phyloP scores from a whole-genome alignment of 441 rosid genomes.

The Corymbia citriodora region DNA sequence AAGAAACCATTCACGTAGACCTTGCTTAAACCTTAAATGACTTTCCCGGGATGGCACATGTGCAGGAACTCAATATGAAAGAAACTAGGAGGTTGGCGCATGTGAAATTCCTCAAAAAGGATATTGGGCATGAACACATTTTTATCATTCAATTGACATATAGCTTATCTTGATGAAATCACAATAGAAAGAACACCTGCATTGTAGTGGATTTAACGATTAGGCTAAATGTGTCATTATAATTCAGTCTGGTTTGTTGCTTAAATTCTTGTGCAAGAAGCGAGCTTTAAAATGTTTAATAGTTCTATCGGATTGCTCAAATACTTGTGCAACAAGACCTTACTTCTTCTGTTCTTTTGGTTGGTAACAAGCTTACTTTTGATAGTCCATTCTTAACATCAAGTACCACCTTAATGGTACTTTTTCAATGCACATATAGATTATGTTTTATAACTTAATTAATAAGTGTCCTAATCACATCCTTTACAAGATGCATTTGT shows the following conservation, averaged over 20 bases:
- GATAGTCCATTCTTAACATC: not conserved
- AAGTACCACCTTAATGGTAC: not conserved
- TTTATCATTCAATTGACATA: not conserved
- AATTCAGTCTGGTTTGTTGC: rapidly evolving
- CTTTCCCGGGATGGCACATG: not conserved
- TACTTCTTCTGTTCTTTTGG: not conserved
- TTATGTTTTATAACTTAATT: not conserved
- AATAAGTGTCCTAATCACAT: not conserved
- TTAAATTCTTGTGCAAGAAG: not conserved
- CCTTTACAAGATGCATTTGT: not conserved
- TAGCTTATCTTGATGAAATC: not conserved
- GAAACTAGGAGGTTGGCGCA: not conserved
- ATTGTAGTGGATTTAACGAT: not conserved
- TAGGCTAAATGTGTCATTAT: not conserved
- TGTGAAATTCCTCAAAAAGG: not conserved
- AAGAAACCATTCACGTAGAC: not conserved
- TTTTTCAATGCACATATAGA: not conserved
- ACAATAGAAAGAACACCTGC: not conserved
- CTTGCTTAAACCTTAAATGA: not conserved
- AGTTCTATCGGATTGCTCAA: too few species aligned
- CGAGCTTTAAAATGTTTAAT: too few species aligned
- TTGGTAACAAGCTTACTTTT: not conserved
- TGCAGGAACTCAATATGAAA: not conserved
- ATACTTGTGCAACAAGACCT: not conserved
- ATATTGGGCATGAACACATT: not conserved